A percentile compares a stretch with the other conserved stretches of the same genome.
Evolutionary conservation across 164 flowering plant genomes (phyloP).

Genomic region (Protea cynaroides): DNA sequence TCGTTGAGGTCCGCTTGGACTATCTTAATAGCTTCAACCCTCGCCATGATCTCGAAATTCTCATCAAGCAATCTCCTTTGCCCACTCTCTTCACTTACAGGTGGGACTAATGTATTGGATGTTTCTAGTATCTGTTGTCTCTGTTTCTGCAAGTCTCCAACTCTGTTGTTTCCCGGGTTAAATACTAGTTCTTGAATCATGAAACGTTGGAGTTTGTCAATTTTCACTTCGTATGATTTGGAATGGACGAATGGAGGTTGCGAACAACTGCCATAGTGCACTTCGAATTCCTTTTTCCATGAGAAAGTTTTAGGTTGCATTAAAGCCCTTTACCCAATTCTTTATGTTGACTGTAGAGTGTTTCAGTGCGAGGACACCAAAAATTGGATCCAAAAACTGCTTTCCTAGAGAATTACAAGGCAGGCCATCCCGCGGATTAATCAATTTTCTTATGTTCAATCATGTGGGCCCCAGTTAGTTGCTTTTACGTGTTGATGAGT

Average conservation of each 20-base stretch:
- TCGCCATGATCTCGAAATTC: conserved; percentile 31
- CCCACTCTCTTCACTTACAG: conserved; percentile 77
- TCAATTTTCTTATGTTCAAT: too few species aligned
- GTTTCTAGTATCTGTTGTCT: background rate
- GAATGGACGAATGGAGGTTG: too few species aligned
- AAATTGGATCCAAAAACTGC: background rate
- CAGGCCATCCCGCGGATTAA: too few species aligned
- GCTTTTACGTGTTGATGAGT: too few species aligned
- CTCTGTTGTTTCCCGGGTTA: background rate
- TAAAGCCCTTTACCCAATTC: too few species aligned
- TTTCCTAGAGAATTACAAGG: too few species aligned
- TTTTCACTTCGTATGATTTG: too few species aligned
- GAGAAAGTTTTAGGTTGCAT: background rate
- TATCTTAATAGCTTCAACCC: conserved; percentile 43
- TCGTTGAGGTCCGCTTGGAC: conserved; percentile 71
- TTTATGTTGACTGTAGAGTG: background rate
- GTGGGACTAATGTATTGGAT: conserved; percentile 15
- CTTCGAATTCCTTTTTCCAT: background rate
- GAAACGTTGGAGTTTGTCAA: background rate
- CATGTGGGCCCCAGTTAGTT: too few species aligned
- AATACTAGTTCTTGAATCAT: background rate
- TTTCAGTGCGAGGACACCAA: too few species aligned
- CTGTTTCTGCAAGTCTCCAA: too few species aligned
- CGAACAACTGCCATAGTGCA: too few species aligned
- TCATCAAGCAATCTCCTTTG: conserved; percentile 42